These are phyloP conservation scores for Suillus ampliporus DNA, from an alignment of 768 basidiomycete species.

Conservation along the genomic window DNA sequence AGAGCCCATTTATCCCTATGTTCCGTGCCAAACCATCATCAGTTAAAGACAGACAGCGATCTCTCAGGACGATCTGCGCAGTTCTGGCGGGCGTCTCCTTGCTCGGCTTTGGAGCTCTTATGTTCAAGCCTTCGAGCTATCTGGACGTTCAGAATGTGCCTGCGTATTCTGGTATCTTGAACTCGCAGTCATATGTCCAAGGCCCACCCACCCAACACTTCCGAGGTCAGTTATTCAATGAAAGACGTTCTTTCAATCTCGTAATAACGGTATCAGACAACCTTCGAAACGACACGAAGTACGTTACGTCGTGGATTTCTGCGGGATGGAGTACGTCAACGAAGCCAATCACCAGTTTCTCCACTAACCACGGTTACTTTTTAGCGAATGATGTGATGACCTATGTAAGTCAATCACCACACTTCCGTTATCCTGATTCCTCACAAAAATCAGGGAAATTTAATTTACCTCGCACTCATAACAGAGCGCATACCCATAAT, in stretches of 20 bases:
- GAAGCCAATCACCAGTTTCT: neutral
- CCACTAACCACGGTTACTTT: slow-evolving; percentile 8
- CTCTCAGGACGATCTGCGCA: slow-evolving; percentile 7
- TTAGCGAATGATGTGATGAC: slow-evolving; percentile 83
- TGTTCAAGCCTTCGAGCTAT: slow-evolving; percentile 8
- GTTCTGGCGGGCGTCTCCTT: slow-evolving; percentile 38
- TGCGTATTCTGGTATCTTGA: neutral
- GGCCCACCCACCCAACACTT: slow-evolving; percentile 64
- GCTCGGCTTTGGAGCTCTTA: slow-evolving; percentile 16
- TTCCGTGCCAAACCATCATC: slow-evolving; percentile 3
- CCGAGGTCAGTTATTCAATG: slow-evolving; percentile 47
- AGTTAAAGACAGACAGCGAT: neutral
- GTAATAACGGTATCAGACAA: slow-evolving; percentile 52
- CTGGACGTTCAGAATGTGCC: neutral
- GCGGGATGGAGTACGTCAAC: slow-evolving; percentile 74
- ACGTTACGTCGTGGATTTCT: slow-evolving; percentile 75
- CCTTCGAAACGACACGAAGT: slow-evolving; percentile 60
- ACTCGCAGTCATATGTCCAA: slow-evolving; percentile 23
- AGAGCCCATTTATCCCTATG: slow-evolving; percentile 13
- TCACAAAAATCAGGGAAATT: slow-evolving; percentile 53
- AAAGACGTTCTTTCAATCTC: neutral
- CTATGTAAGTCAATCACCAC: slow-evolving; percentile 48
- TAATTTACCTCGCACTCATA: slow-evolving; percentile 63
- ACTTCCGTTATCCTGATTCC: slow-evolving; percentile 1
- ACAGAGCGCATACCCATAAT: slow-evolving; percentile 66